Evolutionary conservation across 768 basidiomycete species (phyloP).

Genomic region (Fomitopsis pulvina): DNA sequence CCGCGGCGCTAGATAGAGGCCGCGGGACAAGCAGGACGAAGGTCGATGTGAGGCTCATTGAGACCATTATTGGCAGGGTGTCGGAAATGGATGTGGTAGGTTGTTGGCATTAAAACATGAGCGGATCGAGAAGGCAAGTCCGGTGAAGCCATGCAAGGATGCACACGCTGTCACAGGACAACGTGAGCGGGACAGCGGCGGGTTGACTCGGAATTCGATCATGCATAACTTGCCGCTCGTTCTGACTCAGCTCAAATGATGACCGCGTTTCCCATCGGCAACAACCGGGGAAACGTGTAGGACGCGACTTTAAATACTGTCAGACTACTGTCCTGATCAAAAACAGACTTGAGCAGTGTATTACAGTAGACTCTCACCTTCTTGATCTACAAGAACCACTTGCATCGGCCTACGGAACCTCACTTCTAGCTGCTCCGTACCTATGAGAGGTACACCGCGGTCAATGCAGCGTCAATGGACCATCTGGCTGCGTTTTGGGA

Average conservation of each 20-base stretch:
- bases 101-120: neutral
- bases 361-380: no score
- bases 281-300: no score
- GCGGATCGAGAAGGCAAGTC: neutral
- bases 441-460: no score
- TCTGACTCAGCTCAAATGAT: neutral
- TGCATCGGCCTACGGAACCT: no score
- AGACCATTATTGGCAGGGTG: neutral
- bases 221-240: neutral
- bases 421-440: no score
- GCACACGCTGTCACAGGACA: no score
- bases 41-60: neutral
- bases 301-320: no score
- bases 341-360: no score
- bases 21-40: conserved; percentile 55
- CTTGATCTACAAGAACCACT: no score
- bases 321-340: no score
- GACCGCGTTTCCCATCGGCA: neutral
- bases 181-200: neutral
- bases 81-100: neutral
- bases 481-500: no score
- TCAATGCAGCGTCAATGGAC: no score
- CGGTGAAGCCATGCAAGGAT: neutral
- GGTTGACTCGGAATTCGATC: neutral
- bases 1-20: conserved; percentile 53